Evolutionary conservation across 2,329 filamentous ascomycete species (phyloP).

Genomic region (Coniella lustricola): DNA sequence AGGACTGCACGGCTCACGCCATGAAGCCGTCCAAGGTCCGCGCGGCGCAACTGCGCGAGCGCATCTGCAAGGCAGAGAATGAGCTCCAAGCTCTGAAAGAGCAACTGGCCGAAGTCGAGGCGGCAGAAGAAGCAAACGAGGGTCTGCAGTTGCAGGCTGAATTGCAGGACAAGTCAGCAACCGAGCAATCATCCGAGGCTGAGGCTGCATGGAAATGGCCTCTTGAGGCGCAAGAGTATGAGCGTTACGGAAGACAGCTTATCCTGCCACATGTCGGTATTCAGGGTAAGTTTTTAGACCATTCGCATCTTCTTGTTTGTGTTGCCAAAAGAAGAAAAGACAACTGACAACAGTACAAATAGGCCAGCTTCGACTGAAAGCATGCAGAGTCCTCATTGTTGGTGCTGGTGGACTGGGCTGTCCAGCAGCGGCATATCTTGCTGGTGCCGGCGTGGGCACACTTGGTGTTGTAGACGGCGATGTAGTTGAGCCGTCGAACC

Average conservation of each 20-base stretch:
- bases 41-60: constrained; percentile 32
- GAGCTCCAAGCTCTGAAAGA: constrained; percentile 39
- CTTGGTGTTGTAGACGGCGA: constrained; percentile 86
- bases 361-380: constrained; percentile 72
- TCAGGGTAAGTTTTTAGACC: constrained; percentile 51
- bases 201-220: constrained; percentile 52
- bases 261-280: constrained; percentile 79
- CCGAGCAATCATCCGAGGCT: neutral
- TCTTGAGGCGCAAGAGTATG: constrained; percentile 65
- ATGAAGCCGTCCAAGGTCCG: constrained; percentile 31
- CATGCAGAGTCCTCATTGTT: constrained; percentile 68
- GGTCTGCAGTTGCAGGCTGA: neutral
- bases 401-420: constrained; percentile 88
- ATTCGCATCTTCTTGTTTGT: neutral
- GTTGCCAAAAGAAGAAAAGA: neutral
- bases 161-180: neutral
- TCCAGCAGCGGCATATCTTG: constrained; percentile 86
- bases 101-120: constrained; percentile 37
- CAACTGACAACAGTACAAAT: neutral
- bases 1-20: neutral
- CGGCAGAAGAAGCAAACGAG: constrained; percentile 14
- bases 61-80: constrained; percentile 41
- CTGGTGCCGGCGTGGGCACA: constrained; percentile 77
- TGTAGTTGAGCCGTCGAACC: constrained; percentile 77
- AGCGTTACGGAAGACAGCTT: constrained; percentile 83